phyloP scores from a whole-genome alignment of 192 early-diverging fungal genomes.

The Backusella tarrabulga region DNA sequence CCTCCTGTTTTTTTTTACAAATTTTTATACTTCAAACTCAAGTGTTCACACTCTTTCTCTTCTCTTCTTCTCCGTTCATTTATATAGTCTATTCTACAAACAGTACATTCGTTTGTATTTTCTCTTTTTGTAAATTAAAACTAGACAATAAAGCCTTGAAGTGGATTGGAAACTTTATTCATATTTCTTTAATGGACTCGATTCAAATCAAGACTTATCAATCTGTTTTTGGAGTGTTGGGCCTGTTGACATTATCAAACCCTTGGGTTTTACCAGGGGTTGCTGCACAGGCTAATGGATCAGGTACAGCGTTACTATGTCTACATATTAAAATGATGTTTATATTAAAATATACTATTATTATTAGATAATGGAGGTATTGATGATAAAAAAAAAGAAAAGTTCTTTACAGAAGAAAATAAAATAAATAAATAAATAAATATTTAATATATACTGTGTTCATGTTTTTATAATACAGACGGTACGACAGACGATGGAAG shows the following conservation, averaged over 20 bases:
- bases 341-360: background rate
- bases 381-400: background rate
- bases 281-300: background rate
- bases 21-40: background rate
- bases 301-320: background rate
- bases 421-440: background rate
- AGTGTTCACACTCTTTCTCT: background rate
- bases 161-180: background rate
- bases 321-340: background rate
- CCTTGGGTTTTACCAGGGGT: background rate
- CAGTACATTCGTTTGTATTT: background rate
- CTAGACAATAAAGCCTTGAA: background rate
- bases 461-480: background rate
- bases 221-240: background rate
- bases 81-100: background rate
- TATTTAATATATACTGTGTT: background rate
- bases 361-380: background rate
- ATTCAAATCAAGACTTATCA: conserved; percentile 5
- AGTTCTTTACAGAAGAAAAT: background rate
- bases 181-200: background rate
- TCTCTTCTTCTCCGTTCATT: background rate
- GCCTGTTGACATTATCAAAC: background rate
- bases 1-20: background rate
- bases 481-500: background rate
- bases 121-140: background rate